These are phyloP conservation scores for Penicillium sp. DNA, from an alignment of 2,329 filamentous ascomycete species.

Conservation along the genomic window DNA sequence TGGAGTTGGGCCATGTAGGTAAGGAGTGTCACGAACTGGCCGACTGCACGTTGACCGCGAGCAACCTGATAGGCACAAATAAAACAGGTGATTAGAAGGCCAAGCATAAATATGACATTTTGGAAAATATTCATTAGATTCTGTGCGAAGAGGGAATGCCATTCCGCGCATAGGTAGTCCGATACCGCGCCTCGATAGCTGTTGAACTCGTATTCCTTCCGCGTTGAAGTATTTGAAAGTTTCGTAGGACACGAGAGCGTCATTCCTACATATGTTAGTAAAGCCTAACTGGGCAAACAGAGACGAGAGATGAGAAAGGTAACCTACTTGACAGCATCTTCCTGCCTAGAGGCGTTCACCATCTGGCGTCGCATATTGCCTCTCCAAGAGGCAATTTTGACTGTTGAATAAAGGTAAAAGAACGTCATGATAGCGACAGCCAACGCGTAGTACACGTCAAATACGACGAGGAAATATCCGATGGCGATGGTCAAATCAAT, in stretches of 20 bases:
- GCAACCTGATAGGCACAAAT: slow-evolving; percentile 68
- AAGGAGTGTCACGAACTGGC: slow-evolving; percentile 67
- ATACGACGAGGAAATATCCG: slow-evolving; percentile 58
- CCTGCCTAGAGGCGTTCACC: slow-evolving; percentile 86
- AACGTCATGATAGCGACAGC: slow-evolving; percentile 55
- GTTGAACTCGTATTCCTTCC: slow-evolving; percentile 70
- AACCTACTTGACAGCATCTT: slow-evolving; percentile 79
- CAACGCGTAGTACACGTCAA: slow-evolving; percentile 62
- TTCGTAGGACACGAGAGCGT: slow-evolving; percentile 93
- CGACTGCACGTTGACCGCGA: slow-evolving; percentile 55
- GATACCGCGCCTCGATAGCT: slow-evolving; percentile 66
- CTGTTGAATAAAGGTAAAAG: slow-evolving; percentile 51
- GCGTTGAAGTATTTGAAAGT: slow-evolving; percentile 85
- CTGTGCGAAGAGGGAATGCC: slow-evolving; percentile 69
- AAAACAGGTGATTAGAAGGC: slow-evolving; percentile 65
- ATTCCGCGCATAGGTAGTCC: slow-evolving; percentile 62
- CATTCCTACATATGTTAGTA: slow-evolving; percentile 55
- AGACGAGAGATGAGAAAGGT: accelerated
- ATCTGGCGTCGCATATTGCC: slow-evolving; percentile 83
- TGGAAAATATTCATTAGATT: slow-evolving; percentile 72
- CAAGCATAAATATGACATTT: slow-evolving; percentile 67
- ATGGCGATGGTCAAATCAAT: slow-evolving; percentile 60
- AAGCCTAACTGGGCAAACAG: background rate
- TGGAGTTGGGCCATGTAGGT: slow-evolving; percentile 74
- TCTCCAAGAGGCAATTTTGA: slow-evolving; percentile 69